Evolutionary conservation across 306 rosid species (phyloP).

Genomic region (Luffa acutangula): DNA sequence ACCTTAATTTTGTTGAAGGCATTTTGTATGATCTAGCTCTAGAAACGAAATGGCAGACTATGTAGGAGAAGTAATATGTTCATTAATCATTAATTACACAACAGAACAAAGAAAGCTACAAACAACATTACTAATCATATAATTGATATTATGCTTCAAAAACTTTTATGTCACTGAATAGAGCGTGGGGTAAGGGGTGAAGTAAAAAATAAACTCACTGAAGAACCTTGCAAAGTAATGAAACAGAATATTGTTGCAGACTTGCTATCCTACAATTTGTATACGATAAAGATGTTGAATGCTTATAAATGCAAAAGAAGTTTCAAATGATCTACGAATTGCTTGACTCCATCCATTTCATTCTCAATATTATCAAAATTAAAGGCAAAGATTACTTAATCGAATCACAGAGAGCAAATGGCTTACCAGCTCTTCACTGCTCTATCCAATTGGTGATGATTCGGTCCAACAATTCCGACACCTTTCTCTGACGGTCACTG

Average conservation of each 20-base stretch:
- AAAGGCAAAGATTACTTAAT: not conserved
- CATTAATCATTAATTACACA: no score
- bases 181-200: not conserved
- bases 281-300: not conserved
- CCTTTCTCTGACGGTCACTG: slow-evolving; percentile 12
- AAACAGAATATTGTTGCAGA: not conserved
- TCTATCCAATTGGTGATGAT: slow-evolving; percentile 31
- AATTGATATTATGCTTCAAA: no score
- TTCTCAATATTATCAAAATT: not conserved
- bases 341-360: not conserved
- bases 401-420: not conserved
- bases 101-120: no score
- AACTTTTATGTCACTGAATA: not conserved
- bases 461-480: slow-evolving; percentile 25
- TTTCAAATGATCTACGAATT: not conserved
- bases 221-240: not conserved
- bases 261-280: not conserved
- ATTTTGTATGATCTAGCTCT: no score
- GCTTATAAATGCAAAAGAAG: not conserved
- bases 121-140: no score
- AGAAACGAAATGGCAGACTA: no score
- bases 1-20: no score
- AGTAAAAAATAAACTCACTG: not conserved
- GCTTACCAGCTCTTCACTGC: slow-evolving; percentile 23
- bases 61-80: no score